phyloP scores from a whole-genome alignment of 2,329 filamentous ascomycete species.

The Cordyceps militaris region DNA sequence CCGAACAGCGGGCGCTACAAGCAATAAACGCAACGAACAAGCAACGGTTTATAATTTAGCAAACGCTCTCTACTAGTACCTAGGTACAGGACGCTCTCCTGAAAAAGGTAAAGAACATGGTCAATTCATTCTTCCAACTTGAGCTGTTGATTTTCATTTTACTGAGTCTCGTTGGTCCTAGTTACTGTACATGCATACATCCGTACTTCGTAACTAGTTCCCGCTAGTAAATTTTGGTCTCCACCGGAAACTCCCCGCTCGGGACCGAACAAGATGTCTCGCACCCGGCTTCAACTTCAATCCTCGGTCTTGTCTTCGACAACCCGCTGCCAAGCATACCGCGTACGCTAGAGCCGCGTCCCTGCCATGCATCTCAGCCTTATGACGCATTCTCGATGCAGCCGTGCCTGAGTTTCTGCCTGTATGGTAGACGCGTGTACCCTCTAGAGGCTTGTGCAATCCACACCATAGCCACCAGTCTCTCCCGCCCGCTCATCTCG shows the following conservation, averaged over 20 bases:
- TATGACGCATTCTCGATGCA: neutral
- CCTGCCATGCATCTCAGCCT: neutral
- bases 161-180: no score
- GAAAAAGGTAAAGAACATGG: no score
- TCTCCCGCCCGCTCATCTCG: neutral
- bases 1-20: no score
- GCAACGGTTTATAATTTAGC: no score
- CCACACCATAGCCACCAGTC: neutral
- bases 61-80: no score
- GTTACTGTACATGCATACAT: no score
- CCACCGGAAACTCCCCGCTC: slow-evolving; percentile 13
- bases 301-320: neutral
- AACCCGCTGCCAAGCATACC: neutral
- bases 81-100: no score
- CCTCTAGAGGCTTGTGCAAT: neutral
- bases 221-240: no score
- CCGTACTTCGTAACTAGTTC: no score
- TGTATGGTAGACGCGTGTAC: neutral
- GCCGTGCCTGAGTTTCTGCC: neutral
- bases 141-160: no score
- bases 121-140: no score
- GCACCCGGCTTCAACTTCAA: slow-evolving; percentile 2
- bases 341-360: neutral
- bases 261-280: slow-evolving; percentile 18
- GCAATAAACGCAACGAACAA: no score